These are phyloP conservation scores for Citrullus amarus DNA, from an alignment of 306 rosid species.

Conservation along the genomic window DNA sequence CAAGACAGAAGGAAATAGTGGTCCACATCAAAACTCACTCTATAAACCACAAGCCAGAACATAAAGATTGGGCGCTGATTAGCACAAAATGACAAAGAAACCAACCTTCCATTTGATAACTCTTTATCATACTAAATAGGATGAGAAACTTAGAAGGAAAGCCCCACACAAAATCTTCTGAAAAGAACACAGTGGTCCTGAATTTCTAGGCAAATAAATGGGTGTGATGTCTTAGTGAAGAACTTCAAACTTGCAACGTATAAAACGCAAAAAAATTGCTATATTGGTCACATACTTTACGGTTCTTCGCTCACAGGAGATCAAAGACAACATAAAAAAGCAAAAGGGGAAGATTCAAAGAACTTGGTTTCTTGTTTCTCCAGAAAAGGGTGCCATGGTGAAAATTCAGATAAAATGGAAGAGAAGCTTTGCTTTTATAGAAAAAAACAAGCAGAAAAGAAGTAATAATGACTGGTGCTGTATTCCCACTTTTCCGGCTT, in stretches of 20 bases:
- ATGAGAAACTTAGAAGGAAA: neutral
- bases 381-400: conserved; percentile 17
- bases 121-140: neutral
- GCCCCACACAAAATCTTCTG: neutral
- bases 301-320: neutral
- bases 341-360: neutral
- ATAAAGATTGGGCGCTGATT: neutral
- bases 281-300: neutral
- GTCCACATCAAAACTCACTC: neutral
- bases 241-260: neutral
- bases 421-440: conserved; percentile 14
- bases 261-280: neutral
- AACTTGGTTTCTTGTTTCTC: conserved; percentile 13
- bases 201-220: neutral
- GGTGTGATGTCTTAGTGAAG: neutral
- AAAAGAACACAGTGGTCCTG: neutral
- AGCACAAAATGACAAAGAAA: neutral
- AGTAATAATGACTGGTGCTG: conserved; percentile 23
- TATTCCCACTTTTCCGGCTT: conserved; percentile 19
- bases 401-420: conserved; percentile 16
- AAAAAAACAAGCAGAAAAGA: conserved; percentile 19
- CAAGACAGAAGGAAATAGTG: neutral
- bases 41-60: neutral
- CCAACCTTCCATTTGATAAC: neutral
- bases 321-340: neutral